A percentile compares a stretch with the other conserved stretches of the same genome.
These are phyloP conservation scores for Oenanthe javanica DNA, from an alignment of 140 eudicot genomes.

Conservation along the genomic window DNA sequence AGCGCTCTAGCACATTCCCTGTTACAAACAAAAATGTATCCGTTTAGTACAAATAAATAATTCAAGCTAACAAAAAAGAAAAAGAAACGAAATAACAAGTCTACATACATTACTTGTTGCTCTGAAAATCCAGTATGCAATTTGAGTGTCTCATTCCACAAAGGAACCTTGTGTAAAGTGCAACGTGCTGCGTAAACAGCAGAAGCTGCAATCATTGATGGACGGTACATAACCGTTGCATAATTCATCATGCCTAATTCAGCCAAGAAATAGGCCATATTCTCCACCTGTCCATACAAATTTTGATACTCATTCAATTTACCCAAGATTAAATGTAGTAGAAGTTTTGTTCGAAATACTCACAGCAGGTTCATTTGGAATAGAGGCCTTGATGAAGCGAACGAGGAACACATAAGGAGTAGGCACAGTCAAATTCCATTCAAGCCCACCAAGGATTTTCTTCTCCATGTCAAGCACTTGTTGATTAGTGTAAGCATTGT, in stretches of 20 bases:
- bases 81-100: background rate
- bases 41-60: background rate
- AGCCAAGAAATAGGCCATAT: conserved; percentile 70
- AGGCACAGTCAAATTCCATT: conserved; percentile 80
- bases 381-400: conserved; percentile 71
- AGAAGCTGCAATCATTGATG: conserved; percentile 87
- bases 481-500: conserved; percentile 49
- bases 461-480: conserved; percentile 79
- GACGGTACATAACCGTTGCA: conserved; percentile 33
- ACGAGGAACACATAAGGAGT: conserved; percentile 78
- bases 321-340: background rate
- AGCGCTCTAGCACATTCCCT: conserved; percentile 77
- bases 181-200: conserved; percentile 81
- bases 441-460: conserved; percentile 51
- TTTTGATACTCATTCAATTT: background rate
- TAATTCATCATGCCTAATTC: conserved; percentile 83
- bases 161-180: conserved; percentile 49
- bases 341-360: conserved; percentile 11
- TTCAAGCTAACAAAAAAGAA: background rate
- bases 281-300: conserved; percentile 41
- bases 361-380: conserved; percentile 32
- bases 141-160: conserved; percentile 71
- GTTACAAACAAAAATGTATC: background rate
- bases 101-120: conserved; percentile 39
- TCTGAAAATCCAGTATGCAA: conserved; percentile 72